These are phyloP conservation scores for Agaricus subrufescens DNA, from an alignment of 768 basidiomycete genomes.

Conservation along the genomic window DNA sequence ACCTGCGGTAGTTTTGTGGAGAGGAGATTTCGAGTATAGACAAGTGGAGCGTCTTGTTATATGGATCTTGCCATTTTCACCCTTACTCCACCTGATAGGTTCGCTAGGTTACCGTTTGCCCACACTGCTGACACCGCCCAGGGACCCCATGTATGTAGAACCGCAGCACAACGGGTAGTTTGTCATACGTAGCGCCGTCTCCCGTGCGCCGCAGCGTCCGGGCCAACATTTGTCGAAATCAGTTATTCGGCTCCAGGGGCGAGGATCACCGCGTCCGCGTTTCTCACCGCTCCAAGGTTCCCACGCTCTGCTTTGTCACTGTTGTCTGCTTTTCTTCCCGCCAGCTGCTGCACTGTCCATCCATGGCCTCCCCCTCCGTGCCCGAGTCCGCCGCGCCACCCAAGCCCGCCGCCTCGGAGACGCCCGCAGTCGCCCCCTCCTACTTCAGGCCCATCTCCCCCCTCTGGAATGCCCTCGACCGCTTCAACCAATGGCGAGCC, in stretches of 20 bases:
- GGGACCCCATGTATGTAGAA: background rate
- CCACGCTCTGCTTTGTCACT: constrained; percentile 20
- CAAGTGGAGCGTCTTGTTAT: constrained; percentile 8
- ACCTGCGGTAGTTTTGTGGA: constrained; percentile 2
- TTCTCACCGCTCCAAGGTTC: background rate
- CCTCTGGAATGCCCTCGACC: constrained; percentile 60
- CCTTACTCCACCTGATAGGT: background rate
- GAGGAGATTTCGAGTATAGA: constrained; percentile 10
- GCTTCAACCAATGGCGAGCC: constrained; percentile 78
- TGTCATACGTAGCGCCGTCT: background rate
- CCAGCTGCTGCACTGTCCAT: constrained; percentile 21
- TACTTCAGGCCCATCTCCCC: constrained; percentile 49
- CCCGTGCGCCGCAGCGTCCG: background rate
- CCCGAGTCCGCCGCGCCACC: constrained; percentile 32
- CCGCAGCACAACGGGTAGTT: background rate
- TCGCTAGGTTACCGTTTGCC: too few species aligned
- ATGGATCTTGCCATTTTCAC: constrained; percentile 3
- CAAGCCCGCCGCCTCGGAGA: constrained; percentile 31
- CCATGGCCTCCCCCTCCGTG: constrained; percentile 42
- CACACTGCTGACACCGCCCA: background rate
- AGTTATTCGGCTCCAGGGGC: too few species aligned
- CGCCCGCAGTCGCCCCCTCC: constrained; percentile 30
- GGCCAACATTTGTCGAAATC: background rate
- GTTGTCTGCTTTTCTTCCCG: constrained; percentile 29
- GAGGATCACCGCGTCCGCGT: background rate